These are phyloP conservation scores for Scleroderma bovista DNA, from an alignment of 768 basidiomycete species.

Conservation along the genomic window DNA sequence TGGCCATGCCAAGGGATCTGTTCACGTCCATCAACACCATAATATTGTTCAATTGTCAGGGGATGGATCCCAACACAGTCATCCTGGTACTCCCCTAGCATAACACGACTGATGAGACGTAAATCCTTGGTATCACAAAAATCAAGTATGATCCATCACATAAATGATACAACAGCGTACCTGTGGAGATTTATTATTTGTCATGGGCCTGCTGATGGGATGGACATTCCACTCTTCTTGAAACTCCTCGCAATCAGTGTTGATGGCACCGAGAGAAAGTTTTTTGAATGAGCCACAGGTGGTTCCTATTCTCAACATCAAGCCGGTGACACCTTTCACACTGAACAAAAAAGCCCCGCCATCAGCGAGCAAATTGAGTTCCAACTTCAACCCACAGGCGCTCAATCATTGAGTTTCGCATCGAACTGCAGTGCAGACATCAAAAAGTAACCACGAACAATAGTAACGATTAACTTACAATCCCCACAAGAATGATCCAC, in stretches of 20 bases:
- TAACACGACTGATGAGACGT: constrained; percentile 6
- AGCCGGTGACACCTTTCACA: constrained; percentile 34
- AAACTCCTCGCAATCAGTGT: constrained; percentile 33
- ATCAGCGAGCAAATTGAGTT: constrained; percentile 31
- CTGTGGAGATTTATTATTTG: constrained; percentile 18
- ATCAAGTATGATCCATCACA: too few relatives aligned
- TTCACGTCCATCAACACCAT: constrained; percentile 8
- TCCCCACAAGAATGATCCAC: constrained; percentile 25
- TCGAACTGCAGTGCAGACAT: constrained; percentile 20
- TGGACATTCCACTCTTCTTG: constrained; percentile 36
- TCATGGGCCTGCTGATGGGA: constrained; percentile 23
- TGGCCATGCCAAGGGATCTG: not conserved
- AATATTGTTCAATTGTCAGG: constrained; percentile 11
- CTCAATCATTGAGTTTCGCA: constrained; percentile 40
- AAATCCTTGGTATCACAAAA: constrained; percentile 6
- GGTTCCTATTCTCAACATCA: constrained; percentile 22
- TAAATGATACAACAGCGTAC: constrained; percentile 7
- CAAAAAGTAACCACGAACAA: not conserved
- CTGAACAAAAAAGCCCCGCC: constrained; percentile 37
- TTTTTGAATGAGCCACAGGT: constrained; percentile 42
- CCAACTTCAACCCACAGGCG: constrained; percentile 6
- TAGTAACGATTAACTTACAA: not conserved
- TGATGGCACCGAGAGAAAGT: constrained; percentile 35
- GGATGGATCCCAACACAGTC: constrained; percentile 13
- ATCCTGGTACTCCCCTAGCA: constrained; percentile 5